Percentiles rank a stretch among this genome's conserved stretches.
phyloP scores from a whole-genome alignment of 2,329 filamentous ascomycete genomes.

The Talaromyces albobiverticillius region DNA sequence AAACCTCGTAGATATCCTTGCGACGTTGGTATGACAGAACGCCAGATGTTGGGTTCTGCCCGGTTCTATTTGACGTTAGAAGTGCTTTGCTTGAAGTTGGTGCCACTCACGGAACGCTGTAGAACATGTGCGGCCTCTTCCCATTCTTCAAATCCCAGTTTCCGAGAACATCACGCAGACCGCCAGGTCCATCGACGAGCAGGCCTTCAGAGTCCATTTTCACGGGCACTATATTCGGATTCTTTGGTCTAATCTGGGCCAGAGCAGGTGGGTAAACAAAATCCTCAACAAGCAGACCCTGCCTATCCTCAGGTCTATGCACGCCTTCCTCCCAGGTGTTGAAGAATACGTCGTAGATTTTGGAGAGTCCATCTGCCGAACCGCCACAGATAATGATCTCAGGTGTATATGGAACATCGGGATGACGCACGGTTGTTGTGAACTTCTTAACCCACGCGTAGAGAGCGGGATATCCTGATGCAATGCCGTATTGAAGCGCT shows the following conservation, averaged over 20 bases:
- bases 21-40: constrained; percentile 65
- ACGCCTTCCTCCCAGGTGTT: background rate
- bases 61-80: constrained; percentile 44
- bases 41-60: constrained; percentile 79
- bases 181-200: background rate
- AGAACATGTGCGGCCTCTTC: constrained; percentile 60
- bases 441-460: background rate
- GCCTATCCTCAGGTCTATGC: background rate
- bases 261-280: background rate
- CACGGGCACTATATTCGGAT: background rate
- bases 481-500: background rate
- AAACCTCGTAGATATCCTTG: constrained; percentile 66
- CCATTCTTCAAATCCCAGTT: constrained; percentile 23
- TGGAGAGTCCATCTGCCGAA: background rate
- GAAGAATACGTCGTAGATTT: background rate
- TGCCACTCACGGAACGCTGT: constrained; percentile 53
- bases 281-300: background rate
- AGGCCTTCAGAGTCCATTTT: background rate
- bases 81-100: background rate
- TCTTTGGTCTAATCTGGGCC: background rate
- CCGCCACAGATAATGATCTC: background rate
- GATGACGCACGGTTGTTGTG: background rate
- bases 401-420: background rate
- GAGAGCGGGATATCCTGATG: background rate
- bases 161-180: background rate